Evolutionary conservation across 345 rosid species (phyloP), one percentile per base, ranked within the genome.

Genomic region (Reutealis trisperma): DNA sequence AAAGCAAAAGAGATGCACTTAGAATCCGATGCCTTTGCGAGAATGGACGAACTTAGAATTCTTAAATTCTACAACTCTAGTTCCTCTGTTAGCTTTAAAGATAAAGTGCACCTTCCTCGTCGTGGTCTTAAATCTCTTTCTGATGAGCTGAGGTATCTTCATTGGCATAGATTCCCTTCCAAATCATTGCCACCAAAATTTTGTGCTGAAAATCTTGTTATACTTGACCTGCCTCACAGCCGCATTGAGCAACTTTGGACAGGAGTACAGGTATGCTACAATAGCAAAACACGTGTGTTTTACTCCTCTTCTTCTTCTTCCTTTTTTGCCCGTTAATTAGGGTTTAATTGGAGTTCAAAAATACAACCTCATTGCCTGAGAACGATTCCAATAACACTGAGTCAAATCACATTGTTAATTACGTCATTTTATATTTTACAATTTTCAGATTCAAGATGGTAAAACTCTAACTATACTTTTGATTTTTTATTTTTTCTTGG

Each of bases 201-300:
- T 21, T 63, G 49, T 63, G 70, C 51, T 15, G 70, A 74, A 51
- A 74, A 63, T 11, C 60, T 74, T 47, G 77, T 74, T 47, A n/a
- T 11, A 5, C 60, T 74, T 32, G 41, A 11, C 1, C 41, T 73
- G 3, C 57, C 57, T 2, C 1, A 44, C n/a, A 73, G 76, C 24
- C 45, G 27, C 0, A 12, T 47, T 25, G 12, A 73, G 15, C 8
- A 27, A 2, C 67, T 62, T 24, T 62, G 76, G 60, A 47, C 44
- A 0, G 76, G 68, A 25, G 24, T 9, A 62, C 45, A 47, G 58
- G 76, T 44, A 62, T 65, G 66, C 18, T 11, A 4, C 34, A 8
- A 22, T 60, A 60, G 63, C 11, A 24, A 9, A 7, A 22, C 15
- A 13, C 63, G 25, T 61, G 34, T 24, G n/a, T 34, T 16, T 64